Conservation (phyloP, 495 filamentous ascomycete species). For the Hyaloscypha variabilis region DNA sequence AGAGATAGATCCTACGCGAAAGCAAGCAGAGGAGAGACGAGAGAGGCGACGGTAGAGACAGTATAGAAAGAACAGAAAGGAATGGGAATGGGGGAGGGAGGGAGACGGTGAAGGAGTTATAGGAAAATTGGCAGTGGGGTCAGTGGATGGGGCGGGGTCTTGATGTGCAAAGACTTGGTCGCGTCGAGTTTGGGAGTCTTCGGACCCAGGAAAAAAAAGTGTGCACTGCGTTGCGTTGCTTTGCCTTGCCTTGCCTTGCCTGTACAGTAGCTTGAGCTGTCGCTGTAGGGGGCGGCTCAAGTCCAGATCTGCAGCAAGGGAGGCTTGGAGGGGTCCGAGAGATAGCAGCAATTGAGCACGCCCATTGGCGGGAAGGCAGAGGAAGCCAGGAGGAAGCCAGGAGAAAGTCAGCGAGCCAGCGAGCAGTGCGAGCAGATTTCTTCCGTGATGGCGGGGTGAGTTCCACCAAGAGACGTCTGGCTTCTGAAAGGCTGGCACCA, state of each 20-base stretch:
- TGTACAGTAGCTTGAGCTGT: neutral
- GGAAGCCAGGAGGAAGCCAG: neutral
- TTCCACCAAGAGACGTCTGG: too few relatives aligned
- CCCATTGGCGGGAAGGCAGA: neutral
- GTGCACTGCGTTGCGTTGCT: neutral
- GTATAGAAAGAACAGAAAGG: neutral
- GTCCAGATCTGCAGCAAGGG: neutral
- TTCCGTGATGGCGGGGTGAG: too few relatives aligned
- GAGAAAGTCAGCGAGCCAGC: too few relatives aligned
- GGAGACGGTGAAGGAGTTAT: neutral
- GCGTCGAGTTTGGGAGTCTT: neutral
- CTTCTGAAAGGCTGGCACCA: too few relatives aligned
- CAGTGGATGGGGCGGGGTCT: neutral
- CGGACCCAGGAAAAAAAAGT: neutral
- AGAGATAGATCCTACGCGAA: neutral
- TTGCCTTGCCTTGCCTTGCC: neutral
- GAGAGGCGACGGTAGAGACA: constrained; percentile 6
- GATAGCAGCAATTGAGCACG: neutral
- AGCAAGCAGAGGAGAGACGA: constrained; percentile 1
- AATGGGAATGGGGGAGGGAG: neutral
- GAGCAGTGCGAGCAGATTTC: too few relatives aligned
- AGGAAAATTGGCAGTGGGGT: neutral
- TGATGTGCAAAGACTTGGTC: neutral
- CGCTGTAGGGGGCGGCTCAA: neutral
- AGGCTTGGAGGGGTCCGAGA: neutral